A percentile compares a stretch with the other conserved stretches of the same genome.
phyloP scores from a whole-genome alignment of 2,329 filamentous ascomycete genomes.

The Aspergillus sp. region DNA sequence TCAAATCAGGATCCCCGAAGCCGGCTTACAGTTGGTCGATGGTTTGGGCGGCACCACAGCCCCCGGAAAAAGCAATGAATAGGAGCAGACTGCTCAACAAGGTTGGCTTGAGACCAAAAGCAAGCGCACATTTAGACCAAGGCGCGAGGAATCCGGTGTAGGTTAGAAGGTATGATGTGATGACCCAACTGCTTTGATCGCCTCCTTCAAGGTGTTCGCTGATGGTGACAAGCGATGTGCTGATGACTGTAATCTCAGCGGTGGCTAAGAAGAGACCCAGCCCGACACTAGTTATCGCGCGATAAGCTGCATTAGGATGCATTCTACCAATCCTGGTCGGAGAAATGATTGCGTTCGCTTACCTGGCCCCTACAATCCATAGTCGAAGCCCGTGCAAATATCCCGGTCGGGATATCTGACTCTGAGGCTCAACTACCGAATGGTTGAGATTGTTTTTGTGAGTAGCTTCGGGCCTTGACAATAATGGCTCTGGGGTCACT shows the following conservation, averaged over 20 bases:
- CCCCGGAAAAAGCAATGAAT: slow-evolving; percentile 46
- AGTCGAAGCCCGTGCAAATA: slow-evolving; percentile 4
- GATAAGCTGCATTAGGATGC: background rate
- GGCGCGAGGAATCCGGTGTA: slow-evolving; percentile 58
- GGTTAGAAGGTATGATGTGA: slow-evolving; percentile 52
- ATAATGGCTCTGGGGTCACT: background rate
- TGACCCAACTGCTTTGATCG: slow-evolving; percentile 47
- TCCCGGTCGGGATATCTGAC: background rate
- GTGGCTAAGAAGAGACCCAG: slow-evolving; percentile 46
- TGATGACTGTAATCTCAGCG: slow-evolving; percentile 55
- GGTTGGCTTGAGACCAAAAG: slow-evolving; percentile 53
- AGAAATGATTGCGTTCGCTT: background rate
- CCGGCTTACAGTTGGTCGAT: slow-evolving; percentile 36
- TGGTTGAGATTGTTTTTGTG: background rate
- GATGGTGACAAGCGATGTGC: slow-evolving; percentile 53
- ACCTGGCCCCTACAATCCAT: slow-evolving; percentile 2
- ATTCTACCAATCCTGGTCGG: background rate
- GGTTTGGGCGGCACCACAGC: slow-evolving; percentile 41
- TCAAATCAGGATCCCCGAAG: background rate
- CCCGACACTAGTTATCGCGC: background rate
- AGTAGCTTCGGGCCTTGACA: background rate
- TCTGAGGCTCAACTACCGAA: background rate
- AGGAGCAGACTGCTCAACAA: slow-evolving; percentile 50
- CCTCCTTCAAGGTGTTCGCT: slow-evolving; percentile 43
- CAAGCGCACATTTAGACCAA: slow-evolving; percentile 61